A percentile compares a stretch with the other conserved stretches of the same genome.
Conservation (phyloP, 495 filamentous ascomycete species). For the Penicillium cosmopolitanum region DNA sequence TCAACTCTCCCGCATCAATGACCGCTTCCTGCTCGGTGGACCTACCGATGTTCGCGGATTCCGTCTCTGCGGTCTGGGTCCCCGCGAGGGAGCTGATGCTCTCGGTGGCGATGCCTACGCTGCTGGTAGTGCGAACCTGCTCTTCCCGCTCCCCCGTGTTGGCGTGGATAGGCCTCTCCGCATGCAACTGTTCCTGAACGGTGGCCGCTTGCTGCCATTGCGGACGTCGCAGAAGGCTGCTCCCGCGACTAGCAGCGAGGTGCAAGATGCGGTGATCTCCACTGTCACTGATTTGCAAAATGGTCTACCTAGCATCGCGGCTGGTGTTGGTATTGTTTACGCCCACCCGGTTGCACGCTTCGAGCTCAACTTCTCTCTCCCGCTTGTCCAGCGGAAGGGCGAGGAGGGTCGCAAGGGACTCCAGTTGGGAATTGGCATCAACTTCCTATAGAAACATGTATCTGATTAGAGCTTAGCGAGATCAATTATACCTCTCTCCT, state of each 20-base stretch:
- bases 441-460: slow-evolving; percentile 69
- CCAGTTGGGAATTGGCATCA: slow-evolving; percentile 91
- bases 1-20: slow-evolving; percentile 78
- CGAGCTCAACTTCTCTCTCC: slow-evolving; percentile 92
- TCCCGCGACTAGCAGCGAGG: slow-evolving; percentile 57
- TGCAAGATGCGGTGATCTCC: slow-evolving; percentile 53
- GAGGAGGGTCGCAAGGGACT: slow-evolving; percentile 90
- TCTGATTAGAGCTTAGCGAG: slow-evolving; percentile 25
- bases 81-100: slow-evolving; percentile 80
- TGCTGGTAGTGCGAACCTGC: slow-evolving; percentile 80
- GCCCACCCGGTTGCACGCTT: slow-evolving; percentile 90
- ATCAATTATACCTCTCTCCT: slow-evolving; percentile 21
- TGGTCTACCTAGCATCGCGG: slow-evolving; percentile 82
- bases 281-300: slow-evolving; percentile 68
- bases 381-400: slow-evolving; percentile 75
- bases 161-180: slow-evolving; percentile 82
- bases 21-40: slow-evolving; percentile 93
- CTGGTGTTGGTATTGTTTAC: slow-evolving; percentile 89
- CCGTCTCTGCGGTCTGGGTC: slow-evolving; percentile 83
- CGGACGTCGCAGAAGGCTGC: slow-evolving; percentile 56
- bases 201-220: slow-evolving; percentile 80
- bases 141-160: slow-evolving; percentile 79
- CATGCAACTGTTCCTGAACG: slow-evolving; percentile 88
- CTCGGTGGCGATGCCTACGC: slow-evolving; percentile 91
- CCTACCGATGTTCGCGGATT: slow-evolving; percentile 95